Base-by-base conservation (phyloP, 148 eudicot species). In the Talinum fruticosum region DNA sequence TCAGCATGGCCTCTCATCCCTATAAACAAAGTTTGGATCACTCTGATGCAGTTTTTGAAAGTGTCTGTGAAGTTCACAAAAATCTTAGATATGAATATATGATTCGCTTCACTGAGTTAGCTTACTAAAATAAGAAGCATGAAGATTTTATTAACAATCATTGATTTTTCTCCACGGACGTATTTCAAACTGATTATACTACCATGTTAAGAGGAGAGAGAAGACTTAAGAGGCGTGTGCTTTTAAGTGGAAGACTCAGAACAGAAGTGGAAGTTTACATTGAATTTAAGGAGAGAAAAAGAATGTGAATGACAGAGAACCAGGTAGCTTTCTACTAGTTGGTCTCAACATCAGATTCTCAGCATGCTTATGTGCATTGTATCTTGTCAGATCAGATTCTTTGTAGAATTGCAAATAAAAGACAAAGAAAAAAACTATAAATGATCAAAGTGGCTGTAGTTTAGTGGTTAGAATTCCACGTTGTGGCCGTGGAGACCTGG, bases 401-500 rank as follows among this genome's bases (percentile, higher is more conserved):
- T 5, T 8, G 8, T 14, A 5, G 4, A 5, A 47, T 47, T 13
- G 1, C 2, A 47, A 4, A 8, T 41, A 8, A 47, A 23, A 3
- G 21, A 54, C 21, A 23, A 13, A 54, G 24, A 19, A 18, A 23
- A 4, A 4, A 5, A 1, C 14, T 14, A 3, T 47, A 47, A 10
- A 21, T 8, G 21, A 49, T 1, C 54, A 15, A 0, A 49, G 57
- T 51, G 57, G 57, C 57, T 51, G 57, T 51, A 51, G 57, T 51
- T 51, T 51, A 51, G 57, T 51, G 57, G 57, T 51, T 16, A 51
- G 57, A 51, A 51, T 51, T 51, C 57, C 57, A 51, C 57, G 57
- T 51, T 51, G 57, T 51, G 57, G 57, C 57, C 57, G 57, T 51
- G 57, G 57, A 51, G 57, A 51, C 57, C 57, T 51, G 57, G 57